Evolutionary conservation across 352 stramenopile species (phyloP), one percentile per base, ranked within the genome.

Genomic region (Phytophthora idaei): DNA sequence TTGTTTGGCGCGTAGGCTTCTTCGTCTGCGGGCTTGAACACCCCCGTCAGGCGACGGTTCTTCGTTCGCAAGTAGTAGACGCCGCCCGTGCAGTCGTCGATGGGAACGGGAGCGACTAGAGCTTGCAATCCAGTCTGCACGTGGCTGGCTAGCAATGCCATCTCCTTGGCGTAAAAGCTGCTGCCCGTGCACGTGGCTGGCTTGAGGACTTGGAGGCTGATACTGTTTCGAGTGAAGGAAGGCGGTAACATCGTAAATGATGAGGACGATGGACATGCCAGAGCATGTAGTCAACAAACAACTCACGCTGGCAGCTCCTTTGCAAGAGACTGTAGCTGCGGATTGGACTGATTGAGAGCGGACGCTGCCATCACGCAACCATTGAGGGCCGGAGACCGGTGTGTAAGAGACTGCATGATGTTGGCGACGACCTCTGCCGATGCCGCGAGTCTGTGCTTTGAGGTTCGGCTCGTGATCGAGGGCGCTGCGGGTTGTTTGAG

Each of bases 11-110:
- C 81, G 34, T 84, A 90, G 1, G 81, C 65, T 69, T 92, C 81
- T 76, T 92, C 83, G 31, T 92, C 83, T 0, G 66, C 63, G 0
- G 83, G 83, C 48, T 92, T 92, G 61, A 92, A 92, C 4, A 92
- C 73, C 0, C 73, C 83, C 2, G 68, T 71, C 36, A 93, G 64
- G 9, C 80, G 73, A 15, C 72, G 71, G 12, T 56, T 69, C 44
- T 73, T 80, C 3, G 69, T 74, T 25, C 81, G 74, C 4, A 89
- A 65, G 58, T 80, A 88, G 45, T 93, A 93, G 6, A 90, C 83
- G 0, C 85, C 82, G 4, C 85, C 82, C 0, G 77, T 90, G 56
- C 82, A 88, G 62, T 90, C 80, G 7, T 88, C 75, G 10, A 90
- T 73, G 15, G 78, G 64, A 9, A 83, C 67, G 1, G 81, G 81